phyloP scores from a whole-genome alignment of 352 stramenopile genomes.

The Stramenopiles sp. region DNA sequence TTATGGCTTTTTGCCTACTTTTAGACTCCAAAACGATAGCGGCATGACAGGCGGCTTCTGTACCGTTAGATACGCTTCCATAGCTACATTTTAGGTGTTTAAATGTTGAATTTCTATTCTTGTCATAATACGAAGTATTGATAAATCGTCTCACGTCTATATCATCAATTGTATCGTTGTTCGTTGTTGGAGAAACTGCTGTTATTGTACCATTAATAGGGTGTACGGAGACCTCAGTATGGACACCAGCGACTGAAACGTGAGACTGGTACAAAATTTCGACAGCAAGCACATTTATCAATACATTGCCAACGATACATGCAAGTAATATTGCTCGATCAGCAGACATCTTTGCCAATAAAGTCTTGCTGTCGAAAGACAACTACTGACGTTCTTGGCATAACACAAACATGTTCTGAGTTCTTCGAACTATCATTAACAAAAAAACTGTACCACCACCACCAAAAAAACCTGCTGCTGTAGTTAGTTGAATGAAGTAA shows the following conservation, averaged over 20 bases:
- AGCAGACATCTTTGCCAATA: no score
- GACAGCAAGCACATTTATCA: background rate
- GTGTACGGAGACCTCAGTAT: background rate
- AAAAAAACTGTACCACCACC: background rate
- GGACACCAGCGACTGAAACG: background rate
- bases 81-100: background rate
- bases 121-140: background rate
- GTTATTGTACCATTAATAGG: background rate
- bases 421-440: background rate
- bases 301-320: background rate
- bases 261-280: background rate
- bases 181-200: background rate
- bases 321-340: no score
- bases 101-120: background rate
- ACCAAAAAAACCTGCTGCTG: background rate
- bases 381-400: no score
- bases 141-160: background rate
- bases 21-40: background rate
- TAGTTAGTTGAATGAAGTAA: background rate
- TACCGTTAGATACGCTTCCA: background rate
- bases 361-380: no score
- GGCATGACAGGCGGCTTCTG: background rate
- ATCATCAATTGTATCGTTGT: constrained; percentile 9
- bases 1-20: background rate
- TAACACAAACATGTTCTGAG: no score